Percentiles rank a stretch among this genome's conserved stretches.
These are phyloP conservation scores for Phaeodactylum tricornutum DNA, from an alignment of 108 stramenopile genomes.

Conservation along the genomic window DNA sequence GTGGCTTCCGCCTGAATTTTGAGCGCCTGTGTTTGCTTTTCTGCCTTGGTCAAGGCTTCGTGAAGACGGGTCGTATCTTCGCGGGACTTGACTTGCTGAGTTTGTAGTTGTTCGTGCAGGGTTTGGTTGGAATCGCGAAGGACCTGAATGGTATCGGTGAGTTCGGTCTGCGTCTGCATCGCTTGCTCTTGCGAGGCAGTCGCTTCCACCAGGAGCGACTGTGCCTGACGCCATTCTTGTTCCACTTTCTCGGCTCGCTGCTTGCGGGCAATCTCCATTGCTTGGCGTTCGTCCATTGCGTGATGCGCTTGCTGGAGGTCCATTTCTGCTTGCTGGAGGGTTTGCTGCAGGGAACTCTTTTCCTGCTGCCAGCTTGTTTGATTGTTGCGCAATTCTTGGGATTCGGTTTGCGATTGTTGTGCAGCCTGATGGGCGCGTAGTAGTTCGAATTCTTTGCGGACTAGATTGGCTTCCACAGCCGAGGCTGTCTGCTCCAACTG, in stretches of 20 bases:
- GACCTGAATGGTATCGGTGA: constrained; percentile 35
- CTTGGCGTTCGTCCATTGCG: constrained; percentile 36
- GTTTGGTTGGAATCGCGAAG: constrained; percentile 40
- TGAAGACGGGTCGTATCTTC: constrained; percentile 30
- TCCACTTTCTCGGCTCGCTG: constrained; percentile 31
- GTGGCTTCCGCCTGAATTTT: constrained; percentile 38
- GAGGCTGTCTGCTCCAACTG: constrained; percentile 29
- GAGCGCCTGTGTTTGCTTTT: constrained; percentile 39
- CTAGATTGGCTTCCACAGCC: constrained; percentile 27
- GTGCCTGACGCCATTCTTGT: constrained; percentile 32
- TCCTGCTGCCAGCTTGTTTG: constrained; percentile 17
- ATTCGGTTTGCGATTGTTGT: constrained; percentile 23
- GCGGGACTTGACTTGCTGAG: constrained; percentile 8
- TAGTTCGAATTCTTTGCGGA: constrained; percentile 44
- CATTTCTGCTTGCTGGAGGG: constrained; percentile 10
- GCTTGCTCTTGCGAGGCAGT: constrained; percentile 41
- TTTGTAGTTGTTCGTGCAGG: constrained; percentile 37
- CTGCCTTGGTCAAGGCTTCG: constrained; percentile 28
- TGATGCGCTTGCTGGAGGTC: not conserved
- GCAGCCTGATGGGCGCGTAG: constrained; percentile 20
- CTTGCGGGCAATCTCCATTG: constrained; percentile 32
- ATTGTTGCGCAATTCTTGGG: constrained; percentile 14
- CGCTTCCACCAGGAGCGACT: constrained; percentile 29
- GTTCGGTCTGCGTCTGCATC: constrained; percentile 36
- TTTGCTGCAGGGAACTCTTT: constrained; percentile 13